phyloP scores from a whole-genome alignment of 2,329 filamentous ascomycete species.

The Coccinonectria pachysandricola region DNA sequence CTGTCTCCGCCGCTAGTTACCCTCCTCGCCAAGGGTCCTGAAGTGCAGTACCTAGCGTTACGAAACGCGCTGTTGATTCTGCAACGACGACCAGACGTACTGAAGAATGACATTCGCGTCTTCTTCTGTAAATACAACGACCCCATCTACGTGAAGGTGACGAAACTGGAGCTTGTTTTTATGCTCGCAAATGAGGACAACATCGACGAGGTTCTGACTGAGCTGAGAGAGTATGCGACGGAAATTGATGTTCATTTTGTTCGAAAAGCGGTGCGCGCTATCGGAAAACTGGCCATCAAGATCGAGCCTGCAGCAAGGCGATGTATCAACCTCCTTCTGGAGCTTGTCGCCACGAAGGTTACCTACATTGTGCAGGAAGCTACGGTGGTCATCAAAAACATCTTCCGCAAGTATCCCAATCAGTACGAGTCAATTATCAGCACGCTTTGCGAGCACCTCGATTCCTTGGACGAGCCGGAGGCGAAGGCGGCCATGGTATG shows the following conservation, averaged over 20 bases:
- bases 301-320: constrained; percentile 86
- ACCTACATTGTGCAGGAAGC: constrained; percentile 99
- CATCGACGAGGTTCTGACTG: constrained; percentile 88
- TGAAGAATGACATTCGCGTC: constrained; percentile 92
- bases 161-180: constrained; percentile 96
- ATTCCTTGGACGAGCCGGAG: constrained; percentile 93
- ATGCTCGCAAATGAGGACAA: constrained; percentile 96
- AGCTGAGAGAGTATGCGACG: constrained; percentile 90
- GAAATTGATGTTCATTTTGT: constrained; percentile 99
- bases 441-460: constrained; percentile 88
- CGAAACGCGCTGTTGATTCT: constrained; percentile 90
- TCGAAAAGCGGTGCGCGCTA: constrained; percentile 91
- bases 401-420: constrained; percentile 98
- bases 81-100: constrained; percentile 82
- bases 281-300: constrained; percentile 97
- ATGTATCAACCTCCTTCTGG: constrained; percentile 87
- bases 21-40: constrained; percentile 85
- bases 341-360: constrained; percentile 93
- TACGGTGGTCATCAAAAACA: constrained; percentile 96
- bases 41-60: constrained; percentile 95
- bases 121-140: constrained; percentile 99
- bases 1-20: constrained; percentile 92
- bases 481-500: constrained; percentile 98
- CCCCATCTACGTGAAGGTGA: constrained; percentile 98
- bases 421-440: constrained; percentile 97